A percentile compares a stretch with the other conserved stretches of the same genome.
phyloP scores from a whole-genome alignment of 2,329 filamentous ascomycete genomes.

The Cladobotryum protrusum region DNA sequence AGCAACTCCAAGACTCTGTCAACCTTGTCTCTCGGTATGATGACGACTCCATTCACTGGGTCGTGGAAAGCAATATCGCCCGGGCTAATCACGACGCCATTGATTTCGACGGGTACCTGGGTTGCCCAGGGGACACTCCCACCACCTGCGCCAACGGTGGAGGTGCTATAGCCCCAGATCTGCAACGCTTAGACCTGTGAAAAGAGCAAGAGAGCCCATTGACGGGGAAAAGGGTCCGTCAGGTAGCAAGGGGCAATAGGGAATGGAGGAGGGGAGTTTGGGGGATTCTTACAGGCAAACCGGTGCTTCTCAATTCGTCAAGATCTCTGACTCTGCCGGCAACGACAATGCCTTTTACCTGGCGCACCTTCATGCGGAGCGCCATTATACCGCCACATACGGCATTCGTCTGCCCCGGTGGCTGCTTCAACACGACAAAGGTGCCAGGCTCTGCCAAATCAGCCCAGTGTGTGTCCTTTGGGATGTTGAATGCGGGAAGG shows the following conservation, averaged over 20 bases:
- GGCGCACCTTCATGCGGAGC: conserved; percentile 56
- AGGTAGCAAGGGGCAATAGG: neutral
- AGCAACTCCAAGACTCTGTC: conserved; percentile 55
- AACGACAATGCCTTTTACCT: conserved; percentile 57
- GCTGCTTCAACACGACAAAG: conserved; percentile 62
- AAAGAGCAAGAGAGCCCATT: neutral
- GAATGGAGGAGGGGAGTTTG: neutral
- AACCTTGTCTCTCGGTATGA: conserved; percentile 57
- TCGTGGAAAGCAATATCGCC: conserved; percentile 69
- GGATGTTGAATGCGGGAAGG: conserved; percentile 41
- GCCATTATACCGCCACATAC: conserved; percentile 75
- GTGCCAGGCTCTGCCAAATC: conserved; percentile 56
- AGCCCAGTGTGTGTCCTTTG: conserved; percentile 58
- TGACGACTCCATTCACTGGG: conserved; percentile 61
- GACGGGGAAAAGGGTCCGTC: neutral
- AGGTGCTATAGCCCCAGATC: conserved; percentile 52
- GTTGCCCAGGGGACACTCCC: conserved; percentile 51
- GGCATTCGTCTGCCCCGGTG: conserved; percentile 59
- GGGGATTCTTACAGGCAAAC: conserved; percentile 46
- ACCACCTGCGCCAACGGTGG: conserved; percentile 51
- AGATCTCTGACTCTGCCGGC: conserved; percentile 64
- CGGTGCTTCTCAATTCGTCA: conserved; percentile 48
- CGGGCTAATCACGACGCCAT: conserved; percentile 36
- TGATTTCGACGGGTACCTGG: conserved; percentile 38
- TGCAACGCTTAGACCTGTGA: conserved; percentile 19